Base-by-base conservation (phyloP, 176 grass and related monocot species). In the Tuctoria greenei region DNA sequence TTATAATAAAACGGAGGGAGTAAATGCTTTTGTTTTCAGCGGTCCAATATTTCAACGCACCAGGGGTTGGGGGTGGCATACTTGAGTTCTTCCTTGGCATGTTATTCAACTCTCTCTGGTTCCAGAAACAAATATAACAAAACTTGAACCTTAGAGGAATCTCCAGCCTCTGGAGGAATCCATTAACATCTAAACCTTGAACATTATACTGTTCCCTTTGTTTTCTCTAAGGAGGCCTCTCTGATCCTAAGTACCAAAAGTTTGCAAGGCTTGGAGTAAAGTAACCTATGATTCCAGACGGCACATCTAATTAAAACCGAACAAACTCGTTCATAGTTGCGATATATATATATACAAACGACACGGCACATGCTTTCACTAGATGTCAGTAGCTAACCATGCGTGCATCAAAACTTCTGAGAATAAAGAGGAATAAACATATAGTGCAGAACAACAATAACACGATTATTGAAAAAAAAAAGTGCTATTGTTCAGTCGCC, bases 101-200 rank as follows among this genome's bases (percentile, higher is more conserved):
- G 42, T 70, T 35, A 23, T 36, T 44, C 41, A 37, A 63, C 39
- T 12, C 25, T 72, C 82, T 72, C 21, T 16, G 26, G 46, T 78
- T 78, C 66, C 50, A 36, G 17, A 11, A 23, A 44, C 12, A 3
- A 64, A 54, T 74, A 51, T n/a, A 44, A 31, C 26, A 55, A 26
- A 70, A 74, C 42, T 75, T 62, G 31, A 70, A 27, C 16, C 44
- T 28, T 10, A 37, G 57, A 71, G 72, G 78, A 56, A 76, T 81
- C 78, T 65, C 12, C 26, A 11, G 20, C 64, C 25, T n/a, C 42
- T 63, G 55, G 24, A 50, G 62, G 35, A 75, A 80, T 75, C 14
- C 24, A 17, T 26, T 52, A 11, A 68, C 20, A 21, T 45, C 12
- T 45, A 45, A 2, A 54, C 18, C 41, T 61, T 35, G 2, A 36